phyloP scores from a whole-genome alignment of 768 basidiomycete genomes.

The Cubamyces lactineus region DNA sequence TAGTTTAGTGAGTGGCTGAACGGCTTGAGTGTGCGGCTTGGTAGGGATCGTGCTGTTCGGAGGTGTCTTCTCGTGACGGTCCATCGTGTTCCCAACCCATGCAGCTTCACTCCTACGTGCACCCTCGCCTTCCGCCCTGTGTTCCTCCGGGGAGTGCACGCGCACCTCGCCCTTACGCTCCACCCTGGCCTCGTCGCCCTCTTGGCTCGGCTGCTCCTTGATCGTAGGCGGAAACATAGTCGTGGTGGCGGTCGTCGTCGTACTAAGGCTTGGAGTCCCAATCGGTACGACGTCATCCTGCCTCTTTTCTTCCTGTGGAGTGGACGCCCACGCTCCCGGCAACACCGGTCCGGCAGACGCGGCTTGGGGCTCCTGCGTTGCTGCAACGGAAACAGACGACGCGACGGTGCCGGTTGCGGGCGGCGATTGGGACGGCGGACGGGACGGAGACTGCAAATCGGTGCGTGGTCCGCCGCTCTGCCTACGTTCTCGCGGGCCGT shows the following conservation, averaged over 20 bases:
- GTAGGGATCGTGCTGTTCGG: conserved; percentile 9
- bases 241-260: conserved; percentile 19
- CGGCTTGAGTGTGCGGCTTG: background rate
- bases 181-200: conserved; percentile 8
- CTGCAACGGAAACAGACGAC: background rate
- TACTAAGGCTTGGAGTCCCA: conserved; percentile 3
- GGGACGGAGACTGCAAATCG: conserved; percentile 6
- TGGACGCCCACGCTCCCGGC: conserved; percentile 59
- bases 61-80: conserved; percentile 12
- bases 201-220: conserved; percentile 30
- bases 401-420: background rate
- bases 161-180: conserved; percentile 39
- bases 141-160: conserved; percentile 57
- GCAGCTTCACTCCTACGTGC: conserved; percentile 68
- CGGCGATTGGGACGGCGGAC: conserved; percentile 3
- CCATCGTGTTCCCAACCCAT: conserved; percentile 52
- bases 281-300: conserved; percentile 28
- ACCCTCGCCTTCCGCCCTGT: conserved; percentile 43
- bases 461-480: conserved; percentile 16
- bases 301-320: conserved; percentile 52
- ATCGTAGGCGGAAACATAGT: conserved; percentile 31
- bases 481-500: conserved; percentile 17
- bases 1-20: background rate
- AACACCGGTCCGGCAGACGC: conserved; percentile 40
- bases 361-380: conserved; percentile 28